Percentiles rank a stretch among this genome's conserved stretches.
These are phyloP conservation scores for Chlamydomonas sphaeroides DNA, from an alignment of 139 green algal genomes.

Conservation along the genomic window DNA sequence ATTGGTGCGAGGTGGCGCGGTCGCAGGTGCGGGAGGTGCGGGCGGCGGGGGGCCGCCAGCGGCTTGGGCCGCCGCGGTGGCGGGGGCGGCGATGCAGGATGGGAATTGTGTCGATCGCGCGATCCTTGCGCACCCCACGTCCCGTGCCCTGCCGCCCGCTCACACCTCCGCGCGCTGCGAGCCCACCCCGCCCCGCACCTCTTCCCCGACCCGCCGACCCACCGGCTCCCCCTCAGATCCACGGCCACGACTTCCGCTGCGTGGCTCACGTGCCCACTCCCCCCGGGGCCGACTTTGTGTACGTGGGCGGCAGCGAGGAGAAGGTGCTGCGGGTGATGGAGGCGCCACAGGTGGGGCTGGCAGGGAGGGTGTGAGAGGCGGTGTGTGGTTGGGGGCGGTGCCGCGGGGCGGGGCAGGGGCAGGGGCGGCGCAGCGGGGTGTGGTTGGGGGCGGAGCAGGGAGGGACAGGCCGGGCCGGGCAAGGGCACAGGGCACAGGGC, in stretches of 20 bases:
- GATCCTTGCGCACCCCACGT: too few relatives aligned
- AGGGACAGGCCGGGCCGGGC: too few relatives aligned
- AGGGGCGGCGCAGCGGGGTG: too few relatives aligned
- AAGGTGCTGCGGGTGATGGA: conserved; percentile 96
- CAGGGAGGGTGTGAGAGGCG: not conserved
- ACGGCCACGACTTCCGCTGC: conserved; percentile 95
- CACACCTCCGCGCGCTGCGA: too few relatives aligned
- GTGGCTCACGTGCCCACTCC: conserved; percentile 65
- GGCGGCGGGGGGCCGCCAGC: not conserved
- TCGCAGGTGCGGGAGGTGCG: conserved; percentile 67
- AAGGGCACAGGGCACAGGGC: too few relatives aligned
- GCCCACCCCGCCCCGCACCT: too few relatives aligned
- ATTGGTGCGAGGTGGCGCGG: conserved; percentile 94
- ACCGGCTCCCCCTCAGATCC: conserved; percentile 72
- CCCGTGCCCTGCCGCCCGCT: too few relatives aligned
- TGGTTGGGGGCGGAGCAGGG: too few relatives aligned
- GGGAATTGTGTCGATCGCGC: too few relatives aligned
- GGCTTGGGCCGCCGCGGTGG: not conserved
- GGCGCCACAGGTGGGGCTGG: conserved; percentile 64
- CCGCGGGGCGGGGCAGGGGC: too few relatives aligned
- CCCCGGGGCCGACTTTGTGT: conserved; percentile 43
- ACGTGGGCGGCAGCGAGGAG: conserved; percentile 90
- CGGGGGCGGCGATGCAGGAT: not conserved
- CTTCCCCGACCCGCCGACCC: not conserved
- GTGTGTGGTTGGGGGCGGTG: not conserved